Conservation (phyloP, 1,284 basidiomycete species). For the Rhodotorula sp. region DNA sequence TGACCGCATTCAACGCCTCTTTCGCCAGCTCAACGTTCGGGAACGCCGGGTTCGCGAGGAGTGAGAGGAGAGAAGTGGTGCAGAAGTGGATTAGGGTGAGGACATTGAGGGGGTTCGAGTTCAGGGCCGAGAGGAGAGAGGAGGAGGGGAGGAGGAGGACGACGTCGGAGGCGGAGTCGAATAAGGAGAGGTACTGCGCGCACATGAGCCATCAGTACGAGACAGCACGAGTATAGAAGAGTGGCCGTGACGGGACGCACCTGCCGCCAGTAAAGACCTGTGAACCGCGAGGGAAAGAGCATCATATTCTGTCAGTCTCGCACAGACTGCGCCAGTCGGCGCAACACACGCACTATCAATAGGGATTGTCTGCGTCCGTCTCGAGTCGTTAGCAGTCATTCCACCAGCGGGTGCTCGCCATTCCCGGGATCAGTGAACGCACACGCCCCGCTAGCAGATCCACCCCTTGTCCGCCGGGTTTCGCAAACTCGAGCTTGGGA, state of each 20-base stretch:
- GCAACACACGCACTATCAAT: not conserved
- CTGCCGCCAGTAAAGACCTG: constrained; percentile 67
- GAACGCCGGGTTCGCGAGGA: constrained; percentile 53
- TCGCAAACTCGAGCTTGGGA: constrained; percentile 81
- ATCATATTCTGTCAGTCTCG: not conserved
- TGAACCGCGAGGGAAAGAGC: constrained; percentile 49
- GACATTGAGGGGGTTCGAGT: constrained; percentile 77
- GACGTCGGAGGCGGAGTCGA: constrained; percentile 82
- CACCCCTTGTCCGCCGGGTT: constrained; percentile 71
- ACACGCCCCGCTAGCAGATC: constrained; percentile 68
- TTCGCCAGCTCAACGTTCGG: constrained; percentile 59
- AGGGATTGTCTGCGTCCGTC: constrained; percentile 3
- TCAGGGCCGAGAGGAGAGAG: constrained; percentile 73
- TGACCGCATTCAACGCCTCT: constrained; percentile 81
- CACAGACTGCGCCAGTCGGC: too few species aligned
- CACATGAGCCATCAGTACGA: not conserved
- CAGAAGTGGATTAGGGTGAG: constrained; percentile 74
- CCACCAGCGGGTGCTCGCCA: not conserved
- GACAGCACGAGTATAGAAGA: not conserved
- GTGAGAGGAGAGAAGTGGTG: constrained; percentile 71
- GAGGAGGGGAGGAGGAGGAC: constrained; percentile 69
- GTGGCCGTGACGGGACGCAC: not conserved
- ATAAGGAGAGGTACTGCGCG: constrained; percentile 70
- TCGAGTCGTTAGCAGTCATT: too few species aligned
- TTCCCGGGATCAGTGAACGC: constrained; percentile 48